A percentile compares a stretch with the other conserved stretches of the same genome.
Conservation (phyloP, 257 asterid genomes). For the Nicotiana attenuata region DNA sequence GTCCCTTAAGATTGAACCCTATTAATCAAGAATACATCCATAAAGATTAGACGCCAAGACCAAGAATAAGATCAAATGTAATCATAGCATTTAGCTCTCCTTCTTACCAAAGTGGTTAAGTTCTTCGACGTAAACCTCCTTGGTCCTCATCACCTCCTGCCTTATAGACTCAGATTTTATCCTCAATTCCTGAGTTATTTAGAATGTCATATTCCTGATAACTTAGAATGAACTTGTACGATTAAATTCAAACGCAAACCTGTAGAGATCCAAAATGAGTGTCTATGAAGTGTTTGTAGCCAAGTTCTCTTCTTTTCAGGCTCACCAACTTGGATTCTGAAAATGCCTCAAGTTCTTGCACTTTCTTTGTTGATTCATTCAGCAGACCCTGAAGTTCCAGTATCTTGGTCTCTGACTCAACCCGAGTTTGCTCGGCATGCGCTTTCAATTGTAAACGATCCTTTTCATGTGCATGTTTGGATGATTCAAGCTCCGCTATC, state of each 20-base stretch:
- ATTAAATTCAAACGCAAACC: constrained; percentile 39
- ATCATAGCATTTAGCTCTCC: not conserved
- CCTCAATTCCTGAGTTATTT: constrained; percentile 58
- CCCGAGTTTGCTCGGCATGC: constrained; percentile 48
- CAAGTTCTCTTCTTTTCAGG: constrained; percentile 79
- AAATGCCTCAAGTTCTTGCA: constrained; percentile 72
- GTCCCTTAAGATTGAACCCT: constrained; percentile 69
- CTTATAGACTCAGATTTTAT: constrained; percentile 60
- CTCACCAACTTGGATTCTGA: constrained; percentile 64
- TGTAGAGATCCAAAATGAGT: constrained; percentile 65
- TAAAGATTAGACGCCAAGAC: constrained; percentile 5
- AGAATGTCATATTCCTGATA: not conserved
- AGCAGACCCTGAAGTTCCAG: constrained; percentile 57
- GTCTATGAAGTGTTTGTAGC: constrained; percentile 61
- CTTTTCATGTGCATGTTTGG: constrained; percentile 51
- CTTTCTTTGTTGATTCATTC: constrained; percentile 59
- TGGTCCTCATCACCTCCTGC: constrained; percentile 65
- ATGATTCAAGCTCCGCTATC: constrained; percentile 45
- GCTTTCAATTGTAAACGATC: constrained; percentile 43
- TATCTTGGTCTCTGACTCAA: constrained; percentile 53
- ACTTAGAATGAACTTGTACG: not conserved
- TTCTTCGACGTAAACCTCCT: constrained; percentile 51
- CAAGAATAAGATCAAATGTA: constrained; percentile 12
- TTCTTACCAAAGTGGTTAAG: constrained; percentile 62
- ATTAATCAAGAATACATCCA: constrained; percentile 6